Base-by-base conservation (phyloP, 805 yeast genomes). In the Myxozyma sirexii region DNA sequence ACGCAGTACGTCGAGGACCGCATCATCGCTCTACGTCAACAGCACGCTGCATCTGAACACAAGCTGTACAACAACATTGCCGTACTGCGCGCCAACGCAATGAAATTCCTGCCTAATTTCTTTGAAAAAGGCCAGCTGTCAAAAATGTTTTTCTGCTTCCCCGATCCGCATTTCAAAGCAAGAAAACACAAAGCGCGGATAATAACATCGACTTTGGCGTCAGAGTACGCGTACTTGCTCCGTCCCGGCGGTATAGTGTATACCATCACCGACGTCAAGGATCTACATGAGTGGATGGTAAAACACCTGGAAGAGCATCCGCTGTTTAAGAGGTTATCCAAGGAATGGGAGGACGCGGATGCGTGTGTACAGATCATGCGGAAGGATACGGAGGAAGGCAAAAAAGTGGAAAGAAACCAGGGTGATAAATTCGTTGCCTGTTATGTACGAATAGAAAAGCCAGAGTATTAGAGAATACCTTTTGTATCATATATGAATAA, bases 151-250 rank as follows among this genome's bases (percentile, higher is more conserved):
- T 94, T 94, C 78, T 94, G 99, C 74, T 94, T 94, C 82, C 99
- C 99, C n/a, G 99, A 94, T 75, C 99, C 99, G 6, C 99, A 94
- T 74, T 94, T 94, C 80, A 94, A 94, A 73, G 96, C 90, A 75
- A 82, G 98, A 71, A 94, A 94, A 72, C 99, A 94, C 76, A 94
- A 94, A 80, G 97, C 97, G 5, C 82, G 99, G 77, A 94, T 94
- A 70, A 83, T 94, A 66, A 92, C 99, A 19, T 55, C 85, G 66
- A 93, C 98, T 1, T 77, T 94, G 62, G 79, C 91, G 56, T 82
- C 93, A 29, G 99, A 94, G 74, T 94, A 94, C 72, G 98, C 99
- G 2, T 94, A 84, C 71, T 94, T 87, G 5, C 78, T 94, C 68
- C 83, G 79, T 68, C 96, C 89, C 61, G 94, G 90, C 38, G 99